Base-by-base conservation (phyloP, 1,284 basidiomycete genomes). In the Pseudozyma sp. region DNA sequence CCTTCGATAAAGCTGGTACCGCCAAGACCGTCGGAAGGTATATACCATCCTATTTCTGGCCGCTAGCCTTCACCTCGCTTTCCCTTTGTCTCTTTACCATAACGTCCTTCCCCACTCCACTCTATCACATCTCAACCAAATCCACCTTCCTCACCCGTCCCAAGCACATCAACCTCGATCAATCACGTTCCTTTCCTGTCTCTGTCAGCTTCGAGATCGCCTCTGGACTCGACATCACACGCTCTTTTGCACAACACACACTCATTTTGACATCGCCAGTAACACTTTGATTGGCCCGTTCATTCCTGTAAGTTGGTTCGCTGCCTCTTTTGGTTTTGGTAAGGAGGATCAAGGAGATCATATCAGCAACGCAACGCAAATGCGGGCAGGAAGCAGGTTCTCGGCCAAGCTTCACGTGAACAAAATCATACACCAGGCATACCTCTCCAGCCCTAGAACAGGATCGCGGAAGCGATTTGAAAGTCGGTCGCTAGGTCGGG, bases 221-320 rank as follows among this genome's bases (percentile, higher is more conserved):
- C 60, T 52, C 40, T 49, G 46, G 30, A 45, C 45, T 59, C 60
- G 60, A 63, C 52, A 47, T 43, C 50, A 54, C 60, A 68, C 66
- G 60, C 60, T 68, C 66, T 47, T 68, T 68, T 68, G 66, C 66
- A 68, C 24, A 59, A 63, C 35, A 19, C 35, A 63, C 55, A 46
- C n/a, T 63, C 59, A 40, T 51, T 67, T 54, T 33, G 50, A 61
- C 54, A 48, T 57, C 45, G 24, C 30, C 39, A 31, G 17, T 35
- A 50, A 58, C 55, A 58, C 40, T 46, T 24, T n/a, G 43, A 11
- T 43, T 48, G 44, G 44, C 50, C 24, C 47, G 24, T 45, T 48
- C 13, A 50, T 68, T 42, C 51, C 66, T 54, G 66, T 68, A 68
- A 68, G 66, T 68, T 7, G 24, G 19, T 35, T 24, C 31, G 10